Conservation (phyloP, 164 flowering plant genomes). For the Brasenia schreberi region DNA sequence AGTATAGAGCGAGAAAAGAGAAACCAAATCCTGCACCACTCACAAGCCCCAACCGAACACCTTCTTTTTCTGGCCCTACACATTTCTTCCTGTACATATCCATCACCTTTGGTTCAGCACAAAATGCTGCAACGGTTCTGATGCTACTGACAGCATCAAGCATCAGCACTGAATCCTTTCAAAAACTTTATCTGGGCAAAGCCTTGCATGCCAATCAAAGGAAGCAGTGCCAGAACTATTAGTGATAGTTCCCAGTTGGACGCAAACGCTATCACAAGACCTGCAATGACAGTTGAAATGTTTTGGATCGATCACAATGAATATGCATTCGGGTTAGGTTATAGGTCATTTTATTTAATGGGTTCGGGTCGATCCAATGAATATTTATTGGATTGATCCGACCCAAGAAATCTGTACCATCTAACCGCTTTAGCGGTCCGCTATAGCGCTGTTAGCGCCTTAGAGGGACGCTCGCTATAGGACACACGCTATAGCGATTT, state of each 20-base stretch:
- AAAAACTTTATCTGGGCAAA: slow-evolving; percentile 19
- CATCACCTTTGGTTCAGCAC: slow-evolving; percentile 13
- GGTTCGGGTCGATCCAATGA: no score
- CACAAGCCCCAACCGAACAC: slow-evolving; percentile 4
- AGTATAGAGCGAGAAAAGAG: no score
- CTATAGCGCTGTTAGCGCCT: no score
- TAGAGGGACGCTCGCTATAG: no score
- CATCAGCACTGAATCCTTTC: slow-evolving; percentile 30
- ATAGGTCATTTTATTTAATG: no score
- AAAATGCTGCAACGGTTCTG: slow-evolving; percentile 15
- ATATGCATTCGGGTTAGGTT: no score
- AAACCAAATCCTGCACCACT: slow-evolving; percentile 8
- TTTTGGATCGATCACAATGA: no score
- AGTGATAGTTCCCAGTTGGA: slow-evolving; percentile 33
- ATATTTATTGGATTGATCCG: no score
- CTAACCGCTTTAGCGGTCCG: no score
- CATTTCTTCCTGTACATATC: slow-evolving; percentile 14
- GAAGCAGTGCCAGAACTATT: slow-evolving; percentile 17
- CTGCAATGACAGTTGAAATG: slow-evolving; percentile 20
- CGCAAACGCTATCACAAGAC: slow-evolving; percentile 25
- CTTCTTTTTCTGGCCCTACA: slow-evolving; percentile 8
- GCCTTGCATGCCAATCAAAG: slow-evolving; percentile 25
- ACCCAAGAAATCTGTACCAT: no score
- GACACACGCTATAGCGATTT: no score
- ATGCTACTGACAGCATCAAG: slow-evolving; percentile 15